These are phyloP conservation scores for Oryza glaberrima DNA, from an alignment of 176 grass and related monocot species.

Conservation along the genomic window DNA sequence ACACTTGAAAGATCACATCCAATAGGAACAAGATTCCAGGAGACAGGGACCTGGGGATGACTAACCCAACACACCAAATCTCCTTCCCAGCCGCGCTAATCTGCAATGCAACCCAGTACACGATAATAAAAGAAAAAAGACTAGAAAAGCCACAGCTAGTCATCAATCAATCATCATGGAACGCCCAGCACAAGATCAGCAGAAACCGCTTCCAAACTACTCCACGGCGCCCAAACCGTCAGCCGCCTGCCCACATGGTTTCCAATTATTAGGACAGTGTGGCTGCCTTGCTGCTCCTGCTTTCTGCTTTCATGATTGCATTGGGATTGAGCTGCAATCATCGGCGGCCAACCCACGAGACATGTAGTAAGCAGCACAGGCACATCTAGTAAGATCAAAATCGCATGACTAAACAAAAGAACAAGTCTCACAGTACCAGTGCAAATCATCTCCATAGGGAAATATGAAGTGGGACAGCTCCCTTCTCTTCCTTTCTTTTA, in stretches of 20 bases:
- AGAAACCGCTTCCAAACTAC: neutral
- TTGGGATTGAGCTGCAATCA: constrained; percentile 12
- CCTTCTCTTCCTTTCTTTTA: neutral
- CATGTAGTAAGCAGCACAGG: neutral
- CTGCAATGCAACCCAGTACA: neutral
- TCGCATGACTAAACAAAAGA: neutral
- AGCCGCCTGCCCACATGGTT: neutral
- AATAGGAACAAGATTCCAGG: neutral
- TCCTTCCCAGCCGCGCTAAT: too few species aligned
- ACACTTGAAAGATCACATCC: neutral
- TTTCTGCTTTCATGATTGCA: neutral
- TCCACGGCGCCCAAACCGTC: neutral
- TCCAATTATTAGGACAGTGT: constrained; percentile 22
- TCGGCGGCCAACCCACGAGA: neutral
- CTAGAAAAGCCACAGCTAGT: neutral
- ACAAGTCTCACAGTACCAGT: neutral
- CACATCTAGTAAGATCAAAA: neutral
- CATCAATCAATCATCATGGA: neutral
- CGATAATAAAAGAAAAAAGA: neutral
- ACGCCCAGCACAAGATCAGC: neutral
- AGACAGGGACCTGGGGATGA: neutral
- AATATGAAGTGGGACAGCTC: neutral
- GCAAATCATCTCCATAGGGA: too few species aligned
- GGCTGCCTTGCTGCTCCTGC: neutral
- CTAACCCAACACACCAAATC: neutral